A percentile compares a stretch with the other conserved stretches of the same genome.
Conservation (phyloP, 257 asterid genomes). For the Nicotiana attenuata region DNA sequence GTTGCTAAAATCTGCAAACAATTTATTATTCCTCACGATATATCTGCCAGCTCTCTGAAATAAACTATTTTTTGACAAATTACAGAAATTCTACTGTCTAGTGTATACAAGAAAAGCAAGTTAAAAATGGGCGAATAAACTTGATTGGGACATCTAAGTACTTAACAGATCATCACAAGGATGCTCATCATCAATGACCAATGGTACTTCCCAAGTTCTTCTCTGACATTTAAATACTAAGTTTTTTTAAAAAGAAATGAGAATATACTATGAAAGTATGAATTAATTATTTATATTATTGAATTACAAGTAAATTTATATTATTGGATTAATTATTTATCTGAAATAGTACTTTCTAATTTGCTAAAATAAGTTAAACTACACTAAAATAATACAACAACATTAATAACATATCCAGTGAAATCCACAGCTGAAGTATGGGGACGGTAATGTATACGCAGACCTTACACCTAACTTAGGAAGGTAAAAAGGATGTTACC, state of each 20-base stretch:
- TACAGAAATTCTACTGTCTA: constrained; percentile 5
- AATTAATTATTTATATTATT: not conserved
- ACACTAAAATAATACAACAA: too few relatives aligned
- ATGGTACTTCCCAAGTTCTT: not conserved
- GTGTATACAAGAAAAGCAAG: not conserved
- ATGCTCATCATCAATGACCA: not conserved
- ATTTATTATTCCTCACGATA: constrained; percentile 10
- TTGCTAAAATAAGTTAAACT: too few relatives aligned
- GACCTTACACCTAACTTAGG: too few relatives aligned
- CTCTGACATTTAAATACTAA: not conserved
- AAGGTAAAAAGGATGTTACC: too few relatives aligned
- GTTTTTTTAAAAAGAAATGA: too few relatives aligned
- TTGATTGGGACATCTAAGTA: not conserved
- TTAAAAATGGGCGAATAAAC: not conserved
- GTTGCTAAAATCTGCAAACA: not conserved
- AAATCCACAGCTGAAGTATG: too few relatives aligned
- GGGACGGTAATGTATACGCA: too few relatives aligned
- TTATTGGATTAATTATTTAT: too few relatives aligned
- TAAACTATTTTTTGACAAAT: not conserved
- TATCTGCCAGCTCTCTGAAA: not conserved
- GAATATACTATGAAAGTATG: too few relatives aligned
- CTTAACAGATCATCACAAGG: not conserved
- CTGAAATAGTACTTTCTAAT: too few relatives aligned
- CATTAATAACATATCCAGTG: too few relatives aligned
- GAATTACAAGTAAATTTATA: too few relatives aligned